Percentiles rank a stretch among this genome's conserved stretches.
Conservation (phyloP, 106 monocot species). For the Dendrobium huoshanense region DNA sequence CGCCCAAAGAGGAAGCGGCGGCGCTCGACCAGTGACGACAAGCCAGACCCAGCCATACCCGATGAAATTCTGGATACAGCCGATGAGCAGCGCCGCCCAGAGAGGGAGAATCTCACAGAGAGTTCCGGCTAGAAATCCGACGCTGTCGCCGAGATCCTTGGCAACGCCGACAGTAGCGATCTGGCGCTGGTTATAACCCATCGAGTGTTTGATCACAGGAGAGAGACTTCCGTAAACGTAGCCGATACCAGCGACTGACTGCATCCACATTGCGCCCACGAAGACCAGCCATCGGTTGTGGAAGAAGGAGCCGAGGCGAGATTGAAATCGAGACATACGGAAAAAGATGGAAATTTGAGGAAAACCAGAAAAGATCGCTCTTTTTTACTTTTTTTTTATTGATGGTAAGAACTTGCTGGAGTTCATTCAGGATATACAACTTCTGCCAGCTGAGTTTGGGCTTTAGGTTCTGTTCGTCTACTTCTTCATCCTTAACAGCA, state of each 20-base stretch:
- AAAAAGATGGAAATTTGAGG: not conserved
- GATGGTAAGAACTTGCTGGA: not conserved
- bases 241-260: constrained; percentile 56
- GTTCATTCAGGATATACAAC: no score
- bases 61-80: constrained; percentile 62
- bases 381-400: not conserved
- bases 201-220: constrained; percentile 63
- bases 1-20: constrained; percentile 68
- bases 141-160: constrained; percentile 82
- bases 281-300: constrained; percentile 86
- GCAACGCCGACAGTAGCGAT: constrained; percentile 69
- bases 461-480: not conserved
- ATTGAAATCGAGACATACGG: not conserved
- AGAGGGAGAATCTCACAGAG: constrained; percentile 60
- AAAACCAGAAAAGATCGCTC: not conserved
- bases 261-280: constrained; percentile 86
- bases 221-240: constrained; percentile 86
- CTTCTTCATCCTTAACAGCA: not conserved
- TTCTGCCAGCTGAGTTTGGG: not conserved
- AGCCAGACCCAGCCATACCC: constrained; percentile 92
- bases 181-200: constrained; percentile 80
- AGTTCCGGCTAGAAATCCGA: constrained; percentile 70
- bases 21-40: constrained; percentile 35
- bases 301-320: constrained; percentile 15
- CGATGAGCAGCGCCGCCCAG: constrained; percentile 67